phyloP scores from a whole-genome alignment of 176 grass and related monocot genomes.

The Oryza australiensis region DNA sequence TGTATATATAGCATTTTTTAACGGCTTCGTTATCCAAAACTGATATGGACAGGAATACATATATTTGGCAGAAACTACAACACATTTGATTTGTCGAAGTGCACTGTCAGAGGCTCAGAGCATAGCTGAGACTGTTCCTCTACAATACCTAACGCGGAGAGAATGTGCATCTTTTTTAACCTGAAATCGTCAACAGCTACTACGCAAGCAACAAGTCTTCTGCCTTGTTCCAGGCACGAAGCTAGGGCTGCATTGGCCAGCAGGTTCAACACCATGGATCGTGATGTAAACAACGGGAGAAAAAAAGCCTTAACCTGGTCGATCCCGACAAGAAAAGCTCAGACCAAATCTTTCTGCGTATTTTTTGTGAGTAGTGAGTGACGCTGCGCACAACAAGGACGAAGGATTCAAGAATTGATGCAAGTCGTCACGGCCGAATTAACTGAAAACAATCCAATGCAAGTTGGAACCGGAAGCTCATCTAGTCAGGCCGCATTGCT shows the following conservation, averaged over 20 bases:
- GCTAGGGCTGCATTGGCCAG: constrained; percentile 26
- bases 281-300: neutral
- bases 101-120: neutral
- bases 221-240: constrained; percentile 35
- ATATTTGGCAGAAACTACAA: neutral
- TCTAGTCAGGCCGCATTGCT: constrained; percentile 34
- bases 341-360: neutral
- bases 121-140: neutral
- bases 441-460: neutral
- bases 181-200: constrained; percentile 7
- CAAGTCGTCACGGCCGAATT: constrained; percentile 16
- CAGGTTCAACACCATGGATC: neutral
- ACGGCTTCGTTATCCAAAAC: neutral
- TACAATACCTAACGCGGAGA: neutral
- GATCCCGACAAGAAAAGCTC: neutral
- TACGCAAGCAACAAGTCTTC: constrained; percentile 8
- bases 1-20: neutral
- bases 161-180: neutral
- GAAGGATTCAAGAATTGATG: neutral
- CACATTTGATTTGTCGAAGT: constrained; percentile 2
- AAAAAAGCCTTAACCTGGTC: neutral
- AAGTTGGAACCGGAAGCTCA: neutral
- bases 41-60: neutral
- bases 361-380: neutral
- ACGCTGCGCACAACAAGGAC: neutral